Conservation (phyloP, 805 yeast genomes). For the Candida coleopterorum region DNA sequence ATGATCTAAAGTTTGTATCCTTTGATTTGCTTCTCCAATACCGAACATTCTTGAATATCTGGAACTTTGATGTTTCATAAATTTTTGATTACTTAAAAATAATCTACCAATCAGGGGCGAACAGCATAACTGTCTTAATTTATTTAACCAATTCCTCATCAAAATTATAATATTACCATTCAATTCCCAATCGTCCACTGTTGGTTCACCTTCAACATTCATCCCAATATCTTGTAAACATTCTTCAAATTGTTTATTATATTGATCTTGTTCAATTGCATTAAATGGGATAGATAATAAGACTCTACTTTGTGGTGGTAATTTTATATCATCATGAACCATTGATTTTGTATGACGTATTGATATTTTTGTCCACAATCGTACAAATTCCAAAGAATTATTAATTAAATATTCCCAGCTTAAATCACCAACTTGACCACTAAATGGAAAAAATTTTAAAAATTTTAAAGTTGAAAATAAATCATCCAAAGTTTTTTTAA, state of each 20-base stretch:
- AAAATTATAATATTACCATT: constrained; percentile 33
- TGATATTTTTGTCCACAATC: constrained; percentile 50
- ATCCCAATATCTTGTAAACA: constrained; percentile 56
- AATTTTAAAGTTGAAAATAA: constrained; percentile 68
- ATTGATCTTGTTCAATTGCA: constrained; percentile 80
- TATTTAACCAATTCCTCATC: constrained; percentile 67
- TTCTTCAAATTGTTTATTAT: constrained; percentile 57
- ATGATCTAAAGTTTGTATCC: constrained; percentile 48
- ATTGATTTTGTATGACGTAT: constrained; percentile 80
- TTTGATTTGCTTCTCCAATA: neutral
- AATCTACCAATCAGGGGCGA: constrained; percentile 57
- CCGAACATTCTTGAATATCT: neutral
- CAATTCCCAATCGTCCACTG: constrained; percentile 45
- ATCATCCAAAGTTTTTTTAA: constrained; percentile 61
- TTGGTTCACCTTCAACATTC: constrained; percentile 48
- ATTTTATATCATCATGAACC: constrained; percentile 69
- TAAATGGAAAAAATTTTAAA: constrained; percentile 63
- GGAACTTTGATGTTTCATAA: constrained; percentile 15
- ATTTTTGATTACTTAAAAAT: constrained; percentile 18
- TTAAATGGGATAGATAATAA: constrained; percentile 71
- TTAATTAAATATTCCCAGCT: constrained; percentile 35
- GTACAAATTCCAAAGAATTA: constrained; percentile 25
- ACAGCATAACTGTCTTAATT: constrained; percentile 75
- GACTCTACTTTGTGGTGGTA: constrained; percentile 76
- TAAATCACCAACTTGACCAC: constrained; percentile 32